Evolutionary conservation across 306 rosid species (phyloP).

Genomic region (Vicia faba): DNA sequence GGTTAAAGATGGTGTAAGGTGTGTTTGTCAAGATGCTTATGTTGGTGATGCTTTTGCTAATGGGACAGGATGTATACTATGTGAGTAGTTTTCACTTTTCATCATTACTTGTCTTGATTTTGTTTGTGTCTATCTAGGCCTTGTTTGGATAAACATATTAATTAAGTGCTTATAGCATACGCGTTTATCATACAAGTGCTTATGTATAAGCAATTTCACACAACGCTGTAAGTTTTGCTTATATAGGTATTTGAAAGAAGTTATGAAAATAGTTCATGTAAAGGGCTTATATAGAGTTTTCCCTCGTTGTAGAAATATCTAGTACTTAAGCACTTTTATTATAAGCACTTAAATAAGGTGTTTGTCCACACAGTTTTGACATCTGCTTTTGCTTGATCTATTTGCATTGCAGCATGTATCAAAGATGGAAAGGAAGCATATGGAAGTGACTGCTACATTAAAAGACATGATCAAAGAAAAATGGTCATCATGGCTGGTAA

Average conservation of each 20-base stretch:
- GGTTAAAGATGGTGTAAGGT: slow-evolving; percentile 61
- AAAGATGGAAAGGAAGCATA: slow-evolving; percentile 63
- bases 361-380: neutral
- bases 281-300: no score
- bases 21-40: slow-evolving; percentile 72
- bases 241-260: neutral
- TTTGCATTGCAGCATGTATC: slow-evolving; percentile 67
- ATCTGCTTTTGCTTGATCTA: slow-evolving; percentile 25
- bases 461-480: slow-evolving; percentile 56
- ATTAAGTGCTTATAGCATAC: no score
- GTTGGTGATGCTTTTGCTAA: slow-evolving; percentile 79
- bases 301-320: neutral
- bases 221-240: no score
- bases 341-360: neutral
- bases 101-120: slow-evolving; percentile 7
- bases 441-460: slow-evolving; percentile 64
- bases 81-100: slow-evolving; percentile 48
- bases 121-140: no score
- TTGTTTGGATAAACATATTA: no score
- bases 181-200: no score
- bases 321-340: neutral
- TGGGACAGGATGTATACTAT: slow-evolving; percentile 77
- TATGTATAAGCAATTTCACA: no score
- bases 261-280: neutral
- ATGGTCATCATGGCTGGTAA: slow-evolving; percentile 68